These are phyloP conservation scores for Fusarium luffae DNA, from an alignment of 2,329 filamentous ascomycete genomes.

Conservation along the genomic window DNA sequence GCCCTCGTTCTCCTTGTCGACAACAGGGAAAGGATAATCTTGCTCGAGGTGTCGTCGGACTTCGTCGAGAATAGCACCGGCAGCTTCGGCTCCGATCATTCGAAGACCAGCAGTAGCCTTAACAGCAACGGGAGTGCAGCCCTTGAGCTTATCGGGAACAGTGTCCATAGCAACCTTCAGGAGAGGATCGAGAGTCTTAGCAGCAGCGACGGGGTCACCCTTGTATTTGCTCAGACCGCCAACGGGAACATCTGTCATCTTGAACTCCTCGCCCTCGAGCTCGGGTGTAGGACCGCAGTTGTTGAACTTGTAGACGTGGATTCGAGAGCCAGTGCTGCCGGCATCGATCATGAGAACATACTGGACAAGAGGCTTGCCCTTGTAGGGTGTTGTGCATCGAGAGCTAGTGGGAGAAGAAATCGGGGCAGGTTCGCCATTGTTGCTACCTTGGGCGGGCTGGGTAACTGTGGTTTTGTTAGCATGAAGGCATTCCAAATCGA, in stretches of 20 bases:
- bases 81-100: slow-evolving; percentile 83
- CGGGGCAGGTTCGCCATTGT: slow-evolving; percentile 63
- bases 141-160: slow-evolving; percentile 88
- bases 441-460: slow-evolving; percentile 35
- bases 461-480: slow-evolving; percentile 38
- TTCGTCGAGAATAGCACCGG: slow-evolving; percentile 84
- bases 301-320: slow-evolving; percentile 99
- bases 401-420: slow-evolving; percentile 74
- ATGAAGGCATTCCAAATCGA: background rate
- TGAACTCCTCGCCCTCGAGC: slow-evolving; percentile 90
- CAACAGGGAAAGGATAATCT: slow-evolving; percentile 92
- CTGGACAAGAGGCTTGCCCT: slow-evolving; percentile 92
- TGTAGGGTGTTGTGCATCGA: slow-evolving; percentile 84
- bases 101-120: slow-evolving; percentile 96
- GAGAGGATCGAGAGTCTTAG: slow-evolving; percentile 87
- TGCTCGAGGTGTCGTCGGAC: slow-evolving; percentile 87
- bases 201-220: slow-evolving; percentile 86
- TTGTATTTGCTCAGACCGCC: slow-evolving; percentile 90
- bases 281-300: slow-evolving; percentile 97
- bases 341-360: slow-evolving; percentile 99
- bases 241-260: slow-evolving; percentile 86
- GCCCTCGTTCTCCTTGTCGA: slow-evolving; percentile 84
- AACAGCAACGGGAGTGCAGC: slow-evolving; percentile 95
- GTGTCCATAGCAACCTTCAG: slow-evolving; percentile 86
- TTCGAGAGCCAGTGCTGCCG: slow-evolving; percentile 95